Evolutionary conservation across 306 rosid genomes (phyloP).

Genomic region (Vigna reflexopilosa): DNA sequence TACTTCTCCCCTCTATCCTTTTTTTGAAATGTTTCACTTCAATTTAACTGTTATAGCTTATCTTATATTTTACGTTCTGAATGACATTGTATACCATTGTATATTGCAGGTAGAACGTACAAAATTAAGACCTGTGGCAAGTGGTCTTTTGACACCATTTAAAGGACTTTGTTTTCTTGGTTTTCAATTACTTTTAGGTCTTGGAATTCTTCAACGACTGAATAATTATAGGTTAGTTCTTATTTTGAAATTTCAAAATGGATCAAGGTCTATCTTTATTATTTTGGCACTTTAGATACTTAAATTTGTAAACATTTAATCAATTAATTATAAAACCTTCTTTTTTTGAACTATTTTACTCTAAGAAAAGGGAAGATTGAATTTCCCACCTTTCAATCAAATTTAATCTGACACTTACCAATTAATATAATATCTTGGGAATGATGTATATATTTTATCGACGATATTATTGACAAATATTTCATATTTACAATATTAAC

Average conservation of each 20-base stretch:
- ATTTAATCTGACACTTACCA: no score
- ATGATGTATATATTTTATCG: no score
- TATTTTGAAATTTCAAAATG: conserved; percentile 23
- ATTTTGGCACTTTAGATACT: conserved; percentile 5
- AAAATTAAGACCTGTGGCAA: conserved; percentile 85
- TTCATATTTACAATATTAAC: no score
- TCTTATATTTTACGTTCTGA: conserved; percentile 30
- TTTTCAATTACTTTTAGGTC: conserved; percentile 85
- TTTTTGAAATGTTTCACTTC: background rate
- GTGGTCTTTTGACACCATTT: conserved; percentile 87
- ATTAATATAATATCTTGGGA: no score
- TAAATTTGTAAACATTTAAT: conserved; percentile 5
- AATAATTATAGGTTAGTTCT: conserved; percentile 79
- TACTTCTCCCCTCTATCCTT: conserved; percentile 10
- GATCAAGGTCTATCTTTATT: conserved; percentile 5
- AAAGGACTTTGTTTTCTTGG: conserved; percentile 90
- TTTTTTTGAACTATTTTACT: background rate
- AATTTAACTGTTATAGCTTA: background rate
- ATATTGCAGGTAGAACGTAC: conserved; percentile 87
- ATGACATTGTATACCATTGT: conserved; percentile 34
- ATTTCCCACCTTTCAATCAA: no score
- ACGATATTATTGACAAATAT: no score
- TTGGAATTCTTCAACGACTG: conserved; percentile 83
- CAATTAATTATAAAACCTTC: conserved; percentile 6
- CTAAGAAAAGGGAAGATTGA: no score